Evolutionary conservation across 192 early-diverging fungal genomes (phyloP), one percentile per base, ranked within the genome.

Genomic region (Coemansia interrupta): DNA sequence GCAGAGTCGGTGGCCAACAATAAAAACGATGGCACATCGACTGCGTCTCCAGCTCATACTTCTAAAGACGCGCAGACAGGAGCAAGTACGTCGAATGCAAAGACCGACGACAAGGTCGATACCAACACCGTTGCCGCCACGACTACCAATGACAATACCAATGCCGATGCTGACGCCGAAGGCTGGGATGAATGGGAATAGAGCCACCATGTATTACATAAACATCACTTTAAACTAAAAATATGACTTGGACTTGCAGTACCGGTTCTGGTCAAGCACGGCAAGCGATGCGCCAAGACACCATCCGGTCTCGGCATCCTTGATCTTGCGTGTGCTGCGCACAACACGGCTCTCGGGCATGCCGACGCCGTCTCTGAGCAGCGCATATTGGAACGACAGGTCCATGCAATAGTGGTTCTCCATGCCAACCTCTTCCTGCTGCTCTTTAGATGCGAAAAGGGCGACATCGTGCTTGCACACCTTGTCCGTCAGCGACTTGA

Each of bases 221-320:
- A 53, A 38, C 3, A 53, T 53, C 23, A 24, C 8, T 36, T 5
- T 5, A 18, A 29, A 30, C 6, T 22, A 30, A 7, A 19, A 56
- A 24, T 43, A 56, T 0, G 36, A 53, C 32, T 60, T 39, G 14
- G 39, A 36, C 54, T 58, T 64, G 70, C 75, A 78, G 44, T 78
- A 78, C 22, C 32, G 26, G 43, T 61, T 50, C 61, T 78, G 64
- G 28, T 94, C 90, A 11, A 95, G 70, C 49, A 96, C 79, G 22
- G 89, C 84, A 53, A 98, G 88, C 19, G 94, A 85, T 19, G 93
- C 93, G 24, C 96, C 96, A 40, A 98, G 78, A 69, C 90, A 92
- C 96, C 96, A 98, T 12, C 96, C 96, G 15, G 92, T 95, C 67
- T 98, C 94, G 38, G 92, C 86, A 22, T 85, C 90, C 29, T 87